Base-by-base conservation (phyloP, 495 filamentous ascomycete species). In the Annulohypoxylon stygium region DNA sequence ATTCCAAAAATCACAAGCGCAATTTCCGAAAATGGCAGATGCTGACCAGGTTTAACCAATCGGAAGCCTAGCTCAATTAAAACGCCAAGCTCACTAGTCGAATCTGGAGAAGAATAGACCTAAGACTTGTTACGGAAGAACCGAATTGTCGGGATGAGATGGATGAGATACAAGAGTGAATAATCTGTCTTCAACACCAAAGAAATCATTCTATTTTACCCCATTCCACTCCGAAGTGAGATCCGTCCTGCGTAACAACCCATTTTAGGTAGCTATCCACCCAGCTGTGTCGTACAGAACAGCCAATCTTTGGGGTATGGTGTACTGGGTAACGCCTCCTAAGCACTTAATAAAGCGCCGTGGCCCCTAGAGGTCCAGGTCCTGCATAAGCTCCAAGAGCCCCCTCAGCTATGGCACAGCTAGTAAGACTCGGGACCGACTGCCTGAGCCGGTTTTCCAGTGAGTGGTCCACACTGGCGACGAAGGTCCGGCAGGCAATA, bases 341-440 rank as follows among this genome's bases (percentile, higher is more conserved):
- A 45, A 45, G 41, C 41, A 1, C 43, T 45, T 11, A 41, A 11
- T 10, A 41, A 10, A 14, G 37, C 3, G 37, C 37, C 3, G 37
- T 6, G 11, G 41, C 41, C n/a, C n/a, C 41, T 16, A 45, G 43
- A 20, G 6, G 43, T 20, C 43, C 4, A 47, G 20, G 7, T 20
- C 23, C 20, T 51, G 18, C 48, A 26, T 51, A 51, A 25, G 48
- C 48, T 47, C 43, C n/a, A 47, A 12, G 0, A 20, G 18, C 43
- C 16, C 16, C 11, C 45, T 16, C 45, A 23, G 16, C 16, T 10
- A 51, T 51, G 8, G 48, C 8, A 18, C n/a, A 51, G 18, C 25
- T 51, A 2, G 20, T n/a, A 16, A 54, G 50, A 54, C 11, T 58
- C 54, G 54, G 54, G 54, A 58, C 54, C 57, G 57, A 41, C 26